These are phyloP conservation scores for Hirschfeldia incana DNA, from an alignment of 345 rosid genomes.

Conservation along the genomic window DNA sequence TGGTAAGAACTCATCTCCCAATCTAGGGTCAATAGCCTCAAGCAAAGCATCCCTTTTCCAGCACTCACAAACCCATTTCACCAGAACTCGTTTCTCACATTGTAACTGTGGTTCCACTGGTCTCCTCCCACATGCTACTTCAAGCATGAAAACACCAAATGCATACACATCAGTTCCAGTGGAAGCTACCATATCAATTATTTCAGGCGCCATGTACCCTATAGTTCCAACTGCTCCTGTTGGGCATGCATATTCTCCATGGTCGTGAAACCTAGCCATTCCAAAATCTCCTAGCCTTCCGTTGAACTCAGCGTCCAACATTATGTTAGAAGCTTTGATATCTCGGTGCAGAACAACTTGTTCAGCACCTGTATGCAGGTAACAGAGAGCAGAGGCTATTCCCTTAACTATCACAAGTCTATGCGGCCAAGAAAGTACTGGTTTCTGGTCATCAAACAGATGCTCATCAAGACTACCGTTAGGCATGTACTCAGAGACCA, in stretches of 20 bases:
- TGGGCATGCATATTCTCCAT: constrained; percentile 53
- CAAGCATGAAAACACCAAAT: constrained; percentile 49
- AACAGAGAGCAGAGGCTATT: constrained; percentile 43
- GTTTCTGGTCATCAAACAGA: constrained; percentile 33
- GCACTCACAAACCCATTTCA: constrained; percentile 39
- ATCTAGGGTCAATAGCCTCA: constrained; percentile 39
- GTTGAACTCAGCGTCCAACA: constrained; percentile 56
- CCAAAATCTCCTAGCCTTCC: constrained; percentile 91
- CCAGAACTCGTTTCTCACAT: constrained; percentile 30
- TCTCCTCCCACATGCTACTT: constrained; percentile 54
- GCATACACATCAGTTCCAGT: constrained; percentile 46
- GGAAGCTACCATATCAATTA: constrained; percentile 40
- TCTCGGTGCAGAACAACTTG: constrained; percentile 54
- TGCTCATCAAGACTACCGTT: constrained; percentile 55
- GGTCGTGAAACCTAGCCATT: constrained; percentile 75
- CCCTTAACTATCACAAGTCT: constrained; percentile 42
- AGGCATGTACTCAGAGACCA: constrained; percentile 57
- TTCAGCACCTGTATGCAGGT: constrained; percentile 54
- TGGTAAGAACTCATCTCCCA: constrained; percentile 6
- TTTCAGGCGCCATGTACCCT: constrained; percentile 51
- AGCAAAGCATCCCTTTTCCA: constrained; percentile 41
- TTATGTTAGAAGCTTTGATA: constrained; percentile 50
- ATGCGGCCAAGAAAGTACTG: constrained; percentile 43
- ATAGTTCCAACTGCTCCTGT: constrained; percentile 82
- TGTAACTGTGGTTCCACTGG: constrained; percentile 58